phyloP scores from a whole-genome alignment of 768 basidiomycete species.

The Hirschioporus abietinus region DNA sequence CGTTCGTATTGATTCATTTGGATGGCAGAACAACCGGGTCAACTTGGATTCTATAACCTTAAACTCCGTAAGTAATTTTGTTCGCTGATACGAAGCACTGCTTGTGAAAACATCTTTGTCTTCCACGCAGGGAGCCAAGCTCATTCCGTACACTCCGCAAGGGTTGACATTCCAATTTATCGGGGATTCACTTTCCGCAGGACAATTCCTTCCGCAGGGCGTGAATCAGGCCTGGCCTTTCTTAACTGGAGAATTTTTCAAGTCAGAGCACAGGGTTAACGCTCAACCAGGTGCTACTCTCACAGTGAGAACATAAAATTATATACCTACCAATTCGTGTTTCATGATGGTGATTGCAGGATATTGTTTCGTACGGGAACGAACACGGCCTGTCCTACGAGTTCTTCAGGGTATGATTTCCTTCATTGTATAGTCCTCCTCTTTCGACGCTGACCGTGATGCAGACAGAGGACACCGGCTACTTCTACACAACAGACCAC shows the following conservation, averaged over 20 bases:
- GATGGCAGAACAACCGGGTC: slow-evolving; percentile 56
- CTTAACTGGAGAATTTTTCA: slow-evolving; percentile 44
- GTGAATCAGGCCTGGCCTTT: slow-evolving; percentile 57
- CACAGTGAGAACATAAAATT: slow-evolving; percentile 25
- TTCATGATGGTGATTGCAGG: slow-evolving; percentile 24
- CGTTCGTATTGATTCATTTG: slow-evolving; percentile 46
- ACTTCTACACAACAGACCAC: slow-evolving; percentile 47
- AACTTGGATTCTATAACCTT: slow-evolving; percentile 43
- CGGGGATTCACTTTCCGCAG: slow-evolving; percentile 53
- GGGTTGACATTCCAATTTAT: slow-evolving; percentile 49
- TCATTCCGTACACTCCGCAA: slow-evolving; percentile 41
- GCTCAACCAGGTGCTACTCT: slow-evolving; percentile 53
- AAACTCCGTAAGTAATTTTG: slow-evolving; percentile 31
- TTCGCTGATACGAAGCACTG: neutral
- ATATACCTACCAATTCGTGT: neutral
- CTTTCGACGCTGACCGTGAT: neutral
- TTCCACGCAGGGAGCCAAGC: slow-evolving; percentile 46
- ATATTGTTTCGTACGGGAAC: slow-evolving; percentile 47
- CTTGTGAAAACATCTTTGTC: neutral
- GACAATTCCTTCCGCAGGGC: slow-evolving; percentile 47
- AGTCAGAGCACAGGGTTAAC: slow-evolving; percentile 45
- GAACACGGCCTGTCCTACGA: slow-evolving; percentile 47
- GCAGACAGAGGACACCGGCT: slow-evolving; percentile 55
- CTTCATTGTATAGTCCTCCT: slow-evolving; percentile 3
- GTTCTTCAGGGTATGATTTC: slow-evolving; percentile 38